Evolutionary conservation across 371 early-diverging fungal species (phyloP), one percentile per base, ranked within the genome.

Genomic region (Phascolomyces articulosus): DNA sequence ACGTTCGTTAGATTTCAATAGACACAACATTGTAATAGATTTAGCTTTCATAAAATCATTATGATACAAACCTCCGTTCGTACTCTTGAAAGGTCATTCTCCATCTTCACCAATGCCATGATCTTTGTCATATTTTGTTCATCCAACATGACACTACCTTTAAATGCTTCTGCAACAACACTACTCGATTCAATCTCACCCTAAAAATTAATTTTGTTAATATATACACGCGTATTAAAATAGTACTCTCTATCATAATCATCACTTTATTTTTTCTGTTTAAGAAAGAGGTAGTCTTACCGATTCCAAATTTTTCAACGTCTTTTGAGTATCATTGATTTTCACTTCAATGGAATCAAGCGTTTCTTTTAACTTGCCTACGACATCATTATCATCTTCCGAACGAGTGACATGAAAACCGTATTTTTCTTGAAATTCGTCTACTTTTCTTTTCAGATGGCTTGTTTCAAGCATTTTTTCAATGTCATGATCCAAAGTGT

Each of bases 41-140:
- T n/a, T n/a, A n/a, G n/a, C n/a, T n/a, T n/a, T n/a, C n/a, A n/a
- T n/a, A n/a, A n/a, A n/a, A n/a, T 44, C 16, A 3, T 18, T 44
- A 13, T 41, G 4, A 9, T 41, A 58, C 55, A 29, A 68, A 77
- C 80, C 70, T 96, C 95, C 15, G 90, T 86, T 31, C 90, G 77
- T 21, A 95, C 66, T 56, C 86, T 84, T 59, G 84, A 69, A 15
- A 95, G 85, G 20, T 91, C 88, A 60, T 94, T 94, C 68, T 95
- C 94, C 71, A 91, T 91, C 41, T 81, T 79, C 4, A 84, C 77
- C 24, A 94, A 74, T 65, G 89, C 87, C 63, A 91, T 79, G 10
- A 93, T 90, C 68, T 91, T 91, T 59, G 84, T 83, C 31, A 88
- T 83, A 63, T 89, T 91, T 57, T 92, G 91, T 63, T 92, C 93